phyloP scores from a whole-genome alignment of 2,329 filamentous ascomycete genomes.

The Monosporascus sp. region DNA sequence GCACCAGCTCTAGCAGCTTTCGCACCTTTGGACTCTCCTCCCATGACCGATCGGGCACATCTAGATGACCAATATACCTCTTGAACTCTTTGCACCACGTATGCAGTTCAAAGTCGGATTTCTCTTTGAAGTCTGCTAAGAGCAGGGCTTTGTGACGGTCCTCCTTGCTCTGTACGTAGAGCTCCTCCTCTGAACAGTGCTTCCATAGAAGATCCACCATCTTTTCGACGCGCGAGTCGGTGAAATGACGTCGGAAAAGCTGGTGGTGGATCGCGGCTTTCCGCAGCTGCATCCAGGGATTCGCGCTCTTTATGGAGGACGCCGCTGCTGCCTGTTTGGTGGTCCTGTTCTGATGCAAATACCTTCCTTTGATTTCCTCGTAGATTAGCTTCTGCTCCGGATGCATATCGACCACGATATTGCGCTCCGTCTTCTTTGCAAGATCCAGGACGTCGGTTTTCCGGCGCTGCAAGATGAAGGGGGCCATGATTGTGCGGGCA shows the following conservation, averaged over 20 bases:
- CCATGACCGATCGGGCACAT: conserved; percentile 49
- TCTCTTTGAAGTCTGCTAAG: conserved; percentile 49
- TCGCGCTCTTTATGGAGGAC: conserved; percentile 49
- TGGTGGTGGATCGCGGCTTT: conserved; percentile 90
- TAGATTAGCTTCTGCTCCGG: conserved; percentile 70
- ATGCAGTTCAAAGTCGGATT: conserved; percentile 61
- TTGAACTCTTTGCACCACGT: conserved; percentile 58
- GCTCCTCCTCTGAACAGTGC: conserved; percentile 53
- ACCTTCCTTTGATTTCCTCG: conserved; percentile 55
- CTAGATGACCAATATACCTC: conserved; percentile 46
- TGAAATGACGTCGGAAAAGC: conserved; percentile 77
- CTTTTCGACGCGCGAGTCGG: conserved; percentile 65
- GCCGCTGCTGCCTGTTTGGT: conserved; percentile 49
- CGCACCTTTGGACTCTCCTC: conserved; percentile 76
- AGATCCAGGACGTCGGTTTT: conserved; percentile 90
- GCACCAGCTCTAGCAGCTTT: conserved; percentile 70
- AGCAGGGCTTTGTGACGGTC: conserved; percentile 49
- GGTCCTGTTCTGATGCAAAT: conserved; percentile 53
- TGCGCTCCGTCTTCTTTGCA: conserved; percentile 70
- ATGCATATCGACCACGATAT: conserved; percentile 79
- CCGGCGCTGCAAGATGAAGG: conserved; percentile 89
- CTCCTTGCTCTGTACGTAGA: conserved; percentile 31
- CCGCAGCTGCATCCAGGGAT: conserved; percentile 83
- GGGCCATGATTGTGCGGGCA: conserved; percentile 86
- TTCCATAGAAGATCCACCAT: conserved; percentile 75